Conservation (phyloP, 331 rosid genomes). For the Acacia concinna region DNA sequence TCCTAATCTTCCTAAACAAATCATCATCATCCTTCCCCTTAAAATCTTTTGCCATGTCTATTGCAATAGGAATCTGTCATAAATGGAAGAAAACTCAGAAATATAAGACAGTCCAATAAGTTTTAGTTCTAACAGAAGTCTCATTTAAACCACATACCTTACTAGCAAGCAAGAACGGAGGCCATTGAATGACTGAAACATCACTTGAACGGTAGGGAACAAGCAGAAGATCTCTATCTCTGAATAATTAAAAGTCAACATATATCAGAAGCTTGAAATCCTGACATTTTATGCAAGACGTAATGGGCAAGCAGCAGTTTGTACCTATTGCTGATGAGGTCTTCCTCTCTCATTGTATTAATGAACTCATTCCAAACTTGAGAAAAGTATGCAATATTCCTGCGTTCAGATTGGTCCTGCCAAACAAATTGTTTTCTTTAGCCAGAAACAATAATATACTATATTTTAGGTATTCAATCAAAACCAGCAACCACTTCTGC, state of each 20-base stretch:
- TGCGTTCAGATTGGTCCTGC: slow-evolving; percentile 46
- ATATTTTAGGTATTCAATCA: background rate
- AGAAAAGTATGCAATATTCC: slow-evolving; percentile 59
- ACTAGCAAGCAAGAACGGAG: slow-evolving; percentile 81
- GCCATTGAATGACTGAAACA: slow-evolving; percentile 69
- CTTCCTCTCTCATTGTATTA: slow-evolving; percentile 60
- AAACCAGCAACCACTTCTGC: slow-evolving; percentile 7
- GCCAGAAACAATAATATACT: slow-evolving; percentile 1
- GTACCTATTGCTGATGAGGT: slow-evolving; percentile 58
- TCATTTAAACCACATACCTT: slow-evolving; percentile 47
- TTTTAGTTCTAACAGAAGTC: background rate
- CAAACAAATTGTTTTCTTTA: slow-evolving; percentile 24
- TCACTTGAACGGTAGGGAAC: slow-evolving; percentile 54
- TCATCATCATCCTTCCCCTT: slow-evolving; percentile 62
- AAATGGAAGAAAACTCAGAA: slow-evolving; percentile 19
- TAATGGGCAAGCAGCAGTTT: slow-evolving; percentile 19
- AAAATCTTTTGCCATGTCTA: slow-evolving; percentile 76
- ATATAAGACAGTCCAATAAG: background rate
- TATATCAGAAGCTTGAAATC: slow-evolving; percentile 30
- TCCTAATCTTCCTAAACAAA: slow-evolving; percentile 51
- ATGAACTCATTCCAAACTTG: slow-evolving; percentile 73
- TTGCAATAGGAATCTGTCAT: slow-evolving; percentile 72
- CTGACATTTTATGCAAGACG: slow-evolving; percentile 4
- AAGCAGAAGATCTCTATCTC: slow-evolving; percentile 64
- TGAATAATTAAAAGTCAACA: slow-evolving; percentile 34